phyloP scores from a whole-genome alignment of 1,284 basidiomycete species.

The Bjerkandera adusta region DNA sequence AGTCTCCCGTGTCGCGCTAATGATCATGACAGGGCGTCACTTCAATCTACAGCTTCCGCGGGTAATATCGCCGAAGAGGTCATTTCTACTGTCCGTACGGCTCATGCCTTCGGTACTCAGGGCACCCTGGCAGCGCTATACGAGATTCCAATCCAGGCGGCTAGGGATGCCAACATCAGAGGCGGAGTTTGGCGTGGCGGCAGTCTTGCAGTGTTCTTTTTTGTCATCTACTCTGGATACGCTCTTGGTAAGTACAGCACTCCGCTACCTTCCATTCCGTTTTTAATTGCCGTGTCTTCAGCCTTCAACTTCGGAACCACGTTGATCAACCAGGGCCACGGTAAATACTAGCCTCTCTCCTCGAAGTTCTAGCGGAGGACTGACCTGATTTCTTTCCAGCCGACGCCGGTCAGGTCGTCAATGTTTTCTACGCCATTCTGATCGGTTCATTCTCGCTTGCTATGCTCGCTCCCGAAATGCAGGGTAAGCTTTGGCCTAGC shows the following conservation, averaged over 20 bases:
- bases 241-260: constrained; percentile 46
- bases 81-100: constrained; percentile 83
- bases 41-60: constrained; percentile 72
- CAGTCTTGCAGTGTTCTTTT: constrained; percentile 75
- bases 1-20: no score
- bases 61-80: constrained; percentile 93
- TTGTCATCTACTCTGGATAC: constrained; percentile 75
- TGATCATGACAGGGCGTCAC: neutral
- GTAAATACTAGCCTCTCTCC: constrained; percentile 29
- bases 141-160: constrained; percentile 56
- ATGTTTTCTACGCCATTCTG: constrained; percentile 80
- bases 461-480: constrained; percentile 74
- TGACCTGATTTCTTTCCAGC: constrained; percentile 35
- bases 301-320: constrained; percentile 84
- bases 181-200: constrained; percentile 62
- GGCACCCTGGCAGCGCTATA: constrained; percentile 66
- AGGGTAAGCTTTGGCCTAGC: constrained; percentile 52
- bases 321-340: constrained; percentile 63
- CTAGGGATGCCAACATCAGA: constrained; percentile 59
- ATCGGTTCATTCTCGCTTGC: constrained; percentile 89
- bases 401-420: constrained; percentile 72
- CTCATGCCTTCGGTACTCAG: constrained; percentile 91
- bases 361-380: neutral
- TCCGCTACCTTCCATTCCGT: constrained; percentile 11
- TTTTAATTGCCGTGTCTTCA: constrained; percentile 28